A percentile compares a stretch with the other conserved stretches of the same genome.
Conservation (phyloP, 2,329 filamentous ascomycete genomes). For the Xylariales sp. region DNA sequence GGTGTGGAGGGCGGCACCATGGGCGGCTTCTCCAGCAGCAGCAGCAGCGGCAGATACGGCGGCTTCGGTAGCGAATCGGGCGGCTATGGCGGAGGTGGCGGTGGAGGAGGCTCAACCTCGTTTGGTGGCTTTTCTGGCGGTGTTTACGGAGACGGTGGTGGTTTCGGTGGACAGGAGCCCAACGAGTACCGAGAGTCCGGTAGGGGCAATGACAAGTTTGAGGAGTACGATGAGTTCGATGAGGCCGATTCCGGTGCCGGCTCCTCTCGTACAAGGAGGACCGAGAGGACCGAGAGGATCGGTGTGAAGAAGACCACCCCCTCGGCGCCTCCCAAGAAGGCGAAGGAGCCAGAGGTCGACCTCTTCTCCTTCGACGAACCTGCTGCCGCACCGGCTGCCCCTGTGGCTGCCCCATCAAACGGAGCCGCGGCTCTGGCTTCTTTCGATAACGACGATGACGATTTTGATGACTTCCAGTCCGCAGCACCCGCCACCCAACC, state of each 20-base stretch:
- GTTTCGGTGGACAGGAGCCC: conserved; percentile 71
- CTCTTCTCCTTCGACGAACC: conserved; percentile 90
- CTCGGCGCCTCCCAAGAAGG: conserved; percentile 62
- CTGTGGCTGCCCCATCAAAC: conserved; percentile 38
- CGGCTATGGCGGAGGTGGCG: conserved; percentile 65
- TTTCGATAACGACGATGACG: conserved; percentile 68
- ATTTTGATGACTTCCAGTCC: conserved; percentile 97
- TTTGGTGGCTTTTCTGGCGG: conserved; percentile 62
- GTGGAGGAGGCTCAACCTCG: conserved; percentile 42
- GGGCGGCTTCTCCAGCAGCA: conserved; percentile 48
- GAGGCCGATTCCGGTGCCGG: conserved; percentile 59
- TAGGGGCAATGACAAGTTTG: conserved; percentile 70
- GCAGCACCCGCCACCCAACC: conserved; percentile 56
- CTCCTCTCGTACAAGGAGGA: conserved; percentile 46
- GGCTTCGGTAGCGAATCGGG: conserved; percentile 89
- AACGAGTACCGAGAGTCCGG: conserved; percentile 66
- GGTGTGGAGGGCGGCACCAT: conserved; percentile 80
- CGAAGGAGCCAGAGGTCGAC: conserved; percentile 82
- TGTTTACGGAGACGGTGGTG: conserved; percentile 94
- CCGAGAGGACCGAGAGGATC: conserved; percentile 38
- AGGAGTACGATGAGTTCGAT: conserved; percentile 96
- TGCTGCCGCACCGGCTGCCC: conserved; percentile 42
- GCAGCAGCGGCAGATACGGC: conserved; percentile 61
- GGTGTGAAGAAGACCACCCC: conserved; percentile 49
- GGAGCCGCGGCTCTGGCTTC: conserved; percentile 41